Conservation (phyloP, 176 grass and related monocot species). For the Oryza meridionalis region DNA sequence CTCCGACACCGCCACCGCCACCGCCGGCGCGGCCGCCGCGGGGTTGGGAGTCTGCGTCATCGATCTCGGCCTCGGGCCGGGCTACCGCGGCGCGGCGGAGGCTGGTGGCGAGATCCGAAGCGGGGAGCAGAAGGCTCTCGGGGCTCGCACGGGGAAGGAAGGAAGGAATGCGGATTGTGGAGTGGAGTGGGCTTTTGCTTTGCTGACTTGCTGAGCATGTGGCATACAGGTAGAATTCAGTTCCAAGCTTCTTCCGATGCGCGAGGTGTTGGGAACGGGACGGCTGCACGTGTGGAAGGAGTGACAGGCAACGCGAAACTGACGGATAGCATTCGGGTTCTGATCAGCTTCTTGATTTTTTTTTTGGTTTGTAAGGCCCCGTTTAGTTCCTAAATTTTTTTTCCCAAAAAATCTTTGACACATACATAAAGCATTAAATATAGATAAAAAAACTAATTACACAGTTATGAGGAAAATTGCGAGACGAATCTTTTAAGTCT, state of each 20-base stretch:
- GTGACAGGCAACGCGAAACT: background rate
- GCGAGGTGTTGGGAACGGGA: background rate
- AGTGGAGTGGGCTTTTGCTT: background rate
- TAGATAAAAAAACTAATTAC: too few relatives aligned
- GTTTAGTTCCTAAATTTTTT: too few relatives aligned
- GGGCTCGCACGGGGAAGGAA: background rate
- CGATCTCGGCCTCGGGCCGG: background rate
- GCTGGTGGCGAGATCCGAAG: conserved; percentile 53
- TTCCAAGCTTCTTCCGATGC: background rate
- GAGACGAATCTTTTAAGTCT: too few relatives aligned
- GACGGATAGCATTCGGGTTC: too few relatives aligned
- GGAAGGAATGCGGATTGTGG: conserved; percentile 5
- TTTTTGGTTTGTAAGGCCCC: too few relatives aligned
- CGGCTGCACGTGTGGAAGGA: background rate
- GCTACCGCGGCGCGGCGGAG: background rate
- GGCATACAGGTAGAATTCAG: conserved; percentile 12
- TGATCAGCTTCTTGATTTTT: too few relatives aligned
- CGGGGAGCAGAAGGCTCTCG: conserved; percentile 34
- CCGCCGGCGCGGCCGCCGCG: background rate
- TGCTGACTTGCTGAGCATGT: conserved; percentile 42
- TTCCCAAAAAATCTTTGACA: too few relatives aligned
- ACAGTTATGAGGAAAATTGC: too few relatives aligned
- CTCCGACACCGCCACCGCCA: background rate
- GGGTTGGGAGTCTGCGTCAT: conserved; percentile 51
- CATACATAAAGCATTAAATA: too few relatives aligned